phyloP scores from a whole-genome alignment of 345 rosid species.

The Bretschneidera sinensis region DNA sequence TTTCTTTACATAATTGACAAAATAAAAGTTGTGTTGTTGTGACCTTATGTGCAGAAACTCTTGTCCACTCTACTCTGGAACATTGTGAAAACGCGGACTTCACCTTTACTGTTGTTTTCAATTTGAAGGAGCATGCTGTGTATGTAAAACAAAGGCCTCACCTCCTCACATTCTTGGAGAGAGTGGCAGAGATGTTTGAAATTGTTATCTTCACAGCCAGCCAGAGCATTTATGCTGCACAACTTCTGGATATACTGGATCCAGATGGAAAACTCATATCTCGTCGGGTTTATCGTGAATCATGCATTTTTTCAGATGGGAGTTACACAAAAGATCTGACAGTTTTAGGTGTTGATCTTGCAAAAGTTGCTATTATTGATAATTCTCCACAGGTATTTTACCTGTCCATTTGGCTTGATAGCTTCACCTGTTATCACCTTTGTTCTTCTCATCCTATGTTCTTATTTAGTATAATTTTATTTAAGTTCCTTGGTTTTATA shows the following conservation, averaged over 20 bases:
- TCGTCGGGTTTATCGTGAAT: conserved; percentile 76
- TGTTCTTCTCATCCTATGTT: not conserved
- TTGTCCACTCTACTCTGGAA: conserved; percentile 86
- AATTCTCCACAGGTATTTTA: conserved; percentile 87
- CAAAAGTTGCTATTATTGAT: conserved; percentile 92
- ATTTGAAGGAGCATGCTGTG: conserved; percentile 83
- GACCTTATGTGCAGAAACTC: conserved; percentile 68
- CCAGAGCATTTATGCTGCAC: conserved; percentile 86
- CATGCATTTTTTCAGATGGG: conserved; percentile 82
- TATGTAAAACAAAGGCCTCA: conserved; percentile 86
- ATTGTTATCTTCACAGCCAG: conserved; percentile 87
- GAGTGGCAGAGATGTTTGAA: conserved; percentile 83
- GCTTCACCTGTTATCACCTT: conserved; percentile 9
- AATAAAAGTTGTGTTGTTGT: not conserved
- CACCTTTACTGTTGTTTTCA: conserved; percentile 77
- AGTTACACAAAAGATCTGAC: conserved; percentile 92
- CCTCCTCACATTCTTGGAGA: conserved; percentile 72
- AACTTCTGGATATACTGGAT: conserved; percentile 77
- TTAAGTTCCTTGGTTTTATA: not conserved
- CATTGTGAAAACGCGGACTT: conserved; percentile 73
- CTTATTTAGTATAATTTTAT: not conserved
- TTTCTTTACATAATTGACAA: not conserved
- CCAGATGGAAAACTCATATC: conserved; percentile 71
- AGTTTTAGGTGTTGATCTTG: conserved; percentile 88
- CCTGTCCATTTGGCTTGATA: conserved; percentile 12